Percentiles rank a stretch among this genome's conserved stretches.
phyloP scores from a whole-genome alignment of 2,329 filamentous ascomycete genomes.

The Fonsecaea multimorphosa region DNA sequence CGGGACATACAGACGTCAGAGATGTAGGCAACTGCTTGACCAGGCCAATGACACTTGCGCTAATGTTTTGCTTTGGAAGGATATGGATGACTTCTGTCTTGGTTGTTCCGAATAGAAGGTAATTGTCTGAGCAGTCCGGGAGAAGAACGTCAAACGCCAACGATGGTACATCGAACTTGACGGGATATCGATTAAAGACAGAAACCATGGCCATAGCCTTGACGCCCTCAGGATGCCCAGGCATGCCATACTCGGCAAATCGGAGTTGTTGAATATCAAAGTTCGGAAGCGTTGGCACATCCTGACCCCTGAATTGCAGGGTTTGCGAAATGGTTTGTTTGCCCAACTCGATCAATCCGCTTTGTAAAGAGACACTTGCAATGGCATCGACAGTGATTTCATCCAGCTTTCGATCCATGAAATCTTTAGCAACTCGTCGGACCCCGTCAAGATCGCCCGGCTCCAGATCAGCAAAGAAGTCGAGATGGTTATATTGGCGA shows the following conservation, averaged over 20 bases:
- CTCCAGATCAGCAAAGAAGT: constrained; percentile 76
- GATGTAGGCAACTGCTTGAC: constrained; percentile 75
- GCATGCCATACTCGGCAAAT: constrained; percentile 71
- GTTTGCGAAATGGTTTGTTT: constrained; percentile 75
- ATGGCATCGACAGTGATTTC: constrained; percentile 74
- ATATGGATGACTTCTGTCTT: constrained; percentile 71
- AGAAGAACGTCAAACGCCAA: constrained; percentile 86
- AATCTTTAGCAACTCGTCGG: constrained; percentile 82
- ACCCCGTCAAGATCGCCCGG: constrained; percentile 80
- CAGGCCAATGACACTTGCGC: constrained; percentile 72
- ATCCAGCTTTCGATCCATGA: constrained; percentile 78
- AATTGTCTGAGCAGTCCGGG: constrained; percentile 74
- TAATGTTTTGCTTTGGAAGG: constrained; percentile 69
- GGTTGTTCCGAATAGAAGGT: constrained; percentile 80
- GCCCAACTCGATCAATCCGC: constrained; percentile 79
- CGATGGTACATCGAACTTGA: constrained; percentile 76
- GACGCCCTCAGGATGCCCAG: constrained; percentile 68
- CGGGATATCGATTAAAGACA: constrained; percentile 76
- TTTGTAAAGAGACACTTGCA: constrained; percentile 74
- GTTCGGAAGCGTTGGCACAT: constrained; percentile 77
- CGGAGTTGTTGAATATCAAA: constrained; percentile 83
- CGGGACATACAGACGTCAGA: constrained; percentile 75
- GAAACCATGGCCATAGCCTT: constrained; percentile 77
- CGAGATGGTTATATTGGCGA: constrained; percentile 75
- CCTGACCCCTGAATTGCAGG: constrained; percentile 50